phyloP scores from a whole-genome alignment of 768 basidiomycete species.

The Lactarius akahatsu region DNA sequence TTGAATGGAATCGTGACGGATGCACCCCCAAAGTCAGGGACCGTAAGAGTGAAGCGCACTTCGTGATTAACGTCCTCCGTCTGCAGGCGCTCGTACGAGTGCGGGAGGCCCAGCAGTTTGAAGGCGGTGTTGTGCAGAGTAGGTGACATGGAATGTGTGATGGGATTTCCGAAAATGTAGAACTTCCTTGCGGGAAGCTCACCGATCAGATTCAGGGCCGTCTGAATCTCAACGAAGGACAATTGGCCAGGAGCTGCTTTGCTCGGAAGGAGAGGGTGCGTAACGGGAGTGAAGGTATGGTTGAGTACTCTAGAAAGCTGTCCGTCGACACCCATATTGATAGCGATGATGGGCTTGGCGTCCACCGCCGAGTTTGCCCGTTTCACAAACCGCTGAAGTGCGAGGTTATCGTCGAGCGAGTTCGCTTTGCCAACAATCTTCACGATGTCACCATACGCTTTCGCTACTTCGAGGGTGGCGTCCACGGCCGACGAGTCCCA shows the following conservation, averaged over 20 bases:
- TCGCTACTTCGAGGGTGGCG: conserved; percentile 67
- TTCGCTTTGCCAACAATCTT: conserved; percentile 90
- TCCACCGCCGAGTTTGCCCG: conserved; percentile 43
- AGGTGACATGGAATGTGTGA: conserved; percentile 87
- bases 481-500: conserved; percentile 72
- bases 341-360: conserved; percentile 84
- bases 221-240: conserved; percentile 82
- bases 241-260: conserved; percentile 94
- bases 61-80: conserved; percentile 62
- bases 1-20: conserved; percentile 98
- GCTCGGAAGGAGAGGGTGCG: conserved; percentile 81
- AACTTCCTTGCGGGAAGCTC: conserved; percentile 70
- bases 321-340: conserved; percentile 90
- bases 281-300: conserved; percentile 81
- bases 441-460: conserved; percentile 77
- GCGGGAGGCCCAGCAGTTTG: conserved; percentile 75
- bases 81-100: conserved; percentile 79
- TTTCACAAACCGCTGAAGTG: conserved; percentile 68
- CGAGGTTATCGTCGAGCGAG: conserved; percentile 72
- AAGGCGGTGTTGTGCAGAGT: conserved; percentile 92
- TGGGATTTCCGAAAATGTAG: conserved; percentile 89
- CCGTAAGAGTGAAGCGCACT: conserved; percentile 59
- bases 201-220: conserved; percentile 77
- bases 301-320: conserved; percentile 91
- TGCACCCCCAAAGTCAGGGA: conserved; percentile 86